Conservation (phyloP, 306 rosid genomes). For the Dalbergia cochinchinensis region DNA sequence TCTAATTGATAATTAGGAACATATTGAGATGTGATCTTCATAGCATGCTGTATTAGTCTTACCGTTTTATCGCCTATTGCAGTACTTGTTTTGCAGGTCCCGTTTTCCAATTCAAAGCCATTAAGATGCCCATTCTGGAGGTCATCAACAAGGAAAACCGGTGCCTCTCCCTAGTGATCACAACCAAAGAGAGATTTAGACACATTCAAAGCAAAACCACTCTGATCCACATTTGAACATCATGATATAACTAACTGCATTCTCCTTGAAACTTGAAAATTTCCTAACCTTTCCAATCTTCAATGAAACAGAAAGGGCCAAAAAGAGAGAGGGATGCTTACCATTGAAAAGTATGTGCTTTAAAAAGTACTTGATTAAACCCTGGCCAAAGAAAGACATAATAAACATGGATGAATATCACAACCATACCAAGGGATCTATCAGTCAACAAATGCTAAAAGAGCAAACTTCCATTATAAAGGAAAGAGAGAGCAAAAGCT, state of each 20-base stretch:
- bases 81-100: constrained; percentile 55
- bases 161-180: constrained; percentile 88
- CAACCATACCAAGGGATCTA: constrained; percentile 52
- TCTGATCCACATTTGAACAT: constrained; percentile 44
- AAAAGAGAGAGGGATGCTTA: constrained; percentile 47
- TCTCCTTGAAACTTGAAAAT: constrained; percentile 15
- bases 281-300: constrained; percentile 25
- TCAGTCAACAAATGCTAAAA: constrained; percentile 17
- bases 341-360: constrained; percentile 69
- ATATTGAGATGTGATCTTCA: constrained; percentile 37
- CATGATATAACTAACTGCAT: constrained; percentile 41
- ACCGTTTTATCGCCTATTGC: constrained; percentile 74
- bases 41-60: constrained; percentile 50
- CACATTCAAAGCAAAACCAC: constrained; percentile 42
- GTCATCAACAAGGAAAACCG: constrained; percentile 74
- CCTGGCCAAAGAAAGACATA: constrained; percentile 68
- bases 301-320: constrained; percentile 18
- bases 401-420: constrained; percentile 48
- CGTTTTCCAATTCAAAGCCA: constrained; percentile 68
- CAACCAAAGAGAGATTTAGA: constrained; percentile 47
- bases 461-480: constrained; percentile 16
- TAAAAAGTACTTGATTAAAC: constrained; percentile 53
- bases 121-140: constrained; percentile 58
- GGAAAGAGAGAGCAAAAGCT: constrained; percentile 9
- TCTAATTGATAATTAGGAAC: constrained; percentile 49